Conservation (phyloP, 257 asterid species). For the Salvia splendens region DNA sequence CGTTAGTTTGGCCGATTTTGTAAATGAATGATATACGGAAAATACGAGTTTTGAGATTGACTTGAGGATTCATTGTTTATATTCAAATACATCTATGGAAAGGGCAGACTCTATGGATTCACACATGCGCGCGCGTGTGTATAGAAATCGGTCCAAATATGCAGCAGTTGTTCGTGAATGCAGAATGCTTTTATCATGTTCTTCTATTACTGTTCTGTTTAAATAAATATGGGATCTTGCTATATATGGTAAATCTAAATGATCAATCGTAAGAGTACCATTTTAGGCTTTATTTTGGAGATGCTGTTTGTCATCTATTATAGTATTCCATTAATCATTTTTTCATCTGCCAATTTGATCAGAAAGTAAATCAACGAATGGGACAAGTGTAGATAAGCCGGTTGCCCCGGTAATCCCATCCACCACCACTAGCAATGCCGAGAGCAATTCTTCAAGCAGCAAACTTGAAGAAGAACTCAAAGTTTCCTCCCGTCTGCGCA, state of each 20-base stretch:
- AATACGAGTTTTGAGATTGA: background rate
- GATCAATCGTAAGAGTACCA: background rate
- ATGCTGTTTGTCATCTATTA: slow-evolving; percentile 10
- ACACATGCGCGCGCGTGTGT: background rate
- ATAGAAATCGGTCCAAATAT: background rate
- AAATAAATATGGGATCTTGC: background rate
- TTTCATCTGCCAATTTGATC: slow-evolving; percentile 12
- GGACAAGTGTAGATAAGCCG: slow-evolving; percentile 50
- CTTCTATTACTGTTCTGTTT: background rate
- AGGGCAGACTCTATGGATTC: background rate
- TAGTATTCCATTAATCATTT: slow-evolving; percentile 6
- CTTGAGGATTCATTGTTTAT: background rate
- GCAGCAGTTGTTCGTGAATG: background rate
- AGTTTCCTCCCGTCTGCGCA: slow-evolving; percentile 62
- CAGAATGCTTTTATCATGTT: background rate
- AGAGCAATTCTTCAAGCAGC: slow-evolving; percentile 59
- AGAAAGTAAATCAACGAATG: slow-evolving; percentile 62
- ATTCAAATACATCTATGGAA: slow-evolving; percentile 14
- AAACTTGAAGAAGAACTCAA: slow-evolving; percentile 70
- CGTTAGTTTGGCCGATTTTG: background rate
- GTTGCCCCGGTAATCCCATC: slow-evolving; percentile 47
- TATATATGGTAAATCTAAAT: background rate
- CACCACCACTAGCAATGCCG: slow-evolving; percentile 62
- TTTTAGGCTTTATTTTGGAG: background rate
- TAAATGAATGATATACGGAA: background rate